Base-by-base conservation (phyloP, 2,329 filamentous ascomycete genomes). In the Gaeumannomyces tritici region DNA sequence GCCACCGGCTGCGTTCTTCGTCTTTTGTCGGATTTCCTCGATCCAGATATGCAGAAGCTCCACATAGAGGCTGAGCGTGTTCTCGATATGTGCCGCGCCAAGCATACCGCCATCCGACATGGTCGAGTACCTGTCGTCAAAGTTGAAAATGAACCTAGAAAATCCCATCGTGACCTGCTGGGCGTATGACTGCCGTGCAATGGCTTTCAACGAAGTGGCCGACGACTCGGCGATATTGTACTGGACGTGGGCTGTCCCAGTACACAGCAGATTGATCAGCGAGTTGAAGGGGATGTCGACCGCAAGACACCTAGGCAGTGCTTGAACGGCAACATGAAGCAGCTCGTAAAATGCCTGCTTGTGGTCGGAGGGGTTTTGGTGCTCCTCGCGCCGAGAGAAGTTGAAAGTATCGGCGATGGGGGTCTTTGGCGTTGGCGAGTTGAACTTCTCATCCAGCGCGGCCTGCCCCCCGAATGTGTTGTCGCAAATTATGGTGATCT, bases 31-130 rank as follows among this genome's bases (percentile, higher is more conserved):
- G 65, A 99, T 96, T 71, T 98, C 93, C 65, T 97, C 93, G 61
- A 97, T 96, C 96, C 96, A 99, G 54, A 99, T 97, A 65, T 93
- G 88, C 15, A 99, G 80, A 6, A 99, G 78, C 74, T 99, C 93
- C 31, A 98, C 91, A 70, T 99, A 99, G 13, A 99, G 81, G 65
- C 89, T 88, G 26, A 99, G 75, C 0, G 95, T 99, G 67, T 88
- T 96, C 73, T 99, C 95, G 63, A 99, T 97, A 70, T 99, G 95
- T 5, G 89, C 90, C 42, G 91, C 88, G 0, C 93, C 95, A 28
- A 99, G 85, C 88, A 99, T 95, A 2, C 95, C 95, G 35, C 96
- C 95, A 70, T 99, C 95, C 12, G 93, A 96, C 87, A 98, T 97
- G 35, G 95, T 98, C 1, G 93, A 91, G 73, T 99, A 99, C 28